Conservation (phyloP, 2,329 filamentous ascomycete genomes). For the Paraphaeosphaeria sporulosa region DNA sequence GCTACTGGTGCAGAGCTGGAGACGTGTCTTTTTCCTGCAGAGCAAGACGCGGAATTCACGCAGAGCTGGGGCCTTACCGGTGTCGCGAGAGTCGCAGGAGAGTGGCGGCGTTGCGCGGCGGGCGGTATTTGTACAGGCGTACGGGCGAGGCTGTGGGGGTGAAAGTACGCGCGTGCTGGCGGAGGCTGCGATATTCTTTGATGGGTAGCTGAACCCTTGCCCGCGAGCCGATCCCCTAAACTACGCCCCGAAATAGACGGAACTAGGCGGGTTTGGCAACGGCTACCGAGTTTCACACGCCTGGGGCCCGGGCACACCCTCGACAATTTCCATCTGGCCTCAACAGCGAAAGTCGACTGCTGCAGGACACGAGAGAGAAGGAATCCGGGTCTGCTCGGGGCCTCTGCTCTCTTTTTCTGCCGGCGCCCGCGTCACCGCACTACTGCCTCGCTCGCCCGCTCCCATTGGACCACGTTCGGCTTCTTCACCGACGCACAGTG, state of each 20-base stretch:
- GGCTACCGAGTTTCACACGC: conserved; percentile 14
- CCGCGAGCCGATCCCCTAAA: conserved; percentile 12
- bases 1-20: conserved; percentile 16
- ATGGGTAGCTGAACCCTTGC: conserved; percentile 9
- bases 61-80: conserved; percentile 40
- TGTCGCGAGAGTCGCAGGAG: conserved; percentile 20
- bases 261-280: conserved; percentile 8
- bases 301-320: neutral
- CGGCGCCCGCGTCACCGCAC: conserved; percentile 5
- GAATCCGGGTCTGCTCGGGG: conserved; percentile 4
- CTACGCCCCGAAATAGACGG: conserved; percentile 9
- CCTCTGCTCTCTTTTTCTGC: conserved; percentile 7
- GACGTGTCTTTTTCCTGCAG: conserved; percentile 39
- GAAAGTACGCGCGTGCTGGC: conserved; percentile 15
- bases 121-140: conserved; percentile 18
- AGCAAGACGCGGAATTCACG: conserved; percentile 18
- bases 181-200: conserved; percentile 12
- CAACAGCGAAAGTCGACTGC: neutral
- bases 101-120: conserved; percentile 35
- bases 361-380: neutral
- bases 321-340: conserved; percentile 13
- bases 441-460: neutral
- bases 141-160: conserved; percentile 19
- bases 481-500: conserved; percentile 36
- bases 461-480: conserved; percentile 39